Percentiles rank a stretch among this genome's conserved stretches.
Conservation (phyloP, 1,284 basidiomycete species). For the Lignosus rhinocerotis region DNA sequence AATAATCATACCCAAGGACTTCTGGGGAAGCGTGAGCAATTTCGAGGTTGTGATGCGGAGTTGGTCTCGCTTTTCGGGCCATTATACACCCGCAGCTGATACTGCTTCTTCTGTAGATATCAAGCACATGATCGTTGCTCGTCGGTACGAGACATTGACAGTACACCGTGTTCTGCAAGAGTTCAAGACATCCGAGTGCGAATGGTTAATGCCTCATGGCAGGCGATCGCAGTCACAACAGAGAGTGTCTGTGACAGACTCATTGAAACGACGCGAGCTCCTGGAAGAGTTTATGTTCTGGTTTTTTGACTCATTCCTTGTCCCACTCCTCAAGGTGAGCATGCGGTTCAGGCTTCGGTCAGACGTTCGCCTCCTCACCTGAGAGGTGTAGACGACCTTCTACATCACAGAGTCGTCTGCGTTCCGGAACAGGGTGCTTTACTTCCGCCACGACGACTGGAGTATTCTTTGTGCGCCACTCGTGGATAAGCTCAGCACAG, state of each 20-base stretch:
- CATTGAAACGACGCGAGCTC: constrained; percentile 73
- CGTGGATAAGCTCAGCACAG: constrained; percentile 65
- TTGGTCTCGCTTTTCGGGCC: constrained; percentile 40
- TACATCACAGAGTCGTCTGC: constrained; percentile 93
- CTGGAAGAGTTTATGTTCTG: constrained; percentile 88
- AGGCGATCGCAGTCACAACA: constrained; percentile 38
- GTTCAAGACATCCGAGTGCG: constrained; percentile 74
- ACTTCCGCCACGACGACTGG: constrained; percentile 97
- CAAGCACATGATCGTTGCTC: constrained; percentile 67
- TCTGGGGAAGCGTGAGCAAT: constrained; percentile 83
- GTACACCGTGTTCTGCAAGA: constrained; percentile 83
- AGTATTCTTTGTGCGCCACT: constrained; percentile 79
- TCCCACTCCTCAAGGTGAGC: constrained; percentile 77
- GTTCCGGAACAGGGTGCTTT: constrained; percentile 85
- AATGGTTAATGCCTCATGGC: constrained; percentile 72
- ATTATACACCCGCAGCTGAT: neutral
- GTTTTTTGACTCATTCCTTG: constrained; percentile 88
- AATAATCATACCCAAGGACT: constrained; percentile 68
- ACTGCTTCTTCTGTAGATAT: constrained; percentile 51
- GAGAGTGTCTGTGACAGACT: constrained; percentile 65
- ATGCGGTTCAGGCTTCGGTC: neutral
- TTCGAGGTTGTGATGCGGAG: constrained; percentile 60
- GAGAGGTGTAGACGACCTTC: constrained; percentile 73
- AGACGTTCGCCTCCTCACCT: neutral
- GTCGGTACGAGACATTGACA: constrained; percentile 80